Conservation (phyloP, 2,329 filamentous ascomycete genomes). For the Leptographium procerum region DNA sequence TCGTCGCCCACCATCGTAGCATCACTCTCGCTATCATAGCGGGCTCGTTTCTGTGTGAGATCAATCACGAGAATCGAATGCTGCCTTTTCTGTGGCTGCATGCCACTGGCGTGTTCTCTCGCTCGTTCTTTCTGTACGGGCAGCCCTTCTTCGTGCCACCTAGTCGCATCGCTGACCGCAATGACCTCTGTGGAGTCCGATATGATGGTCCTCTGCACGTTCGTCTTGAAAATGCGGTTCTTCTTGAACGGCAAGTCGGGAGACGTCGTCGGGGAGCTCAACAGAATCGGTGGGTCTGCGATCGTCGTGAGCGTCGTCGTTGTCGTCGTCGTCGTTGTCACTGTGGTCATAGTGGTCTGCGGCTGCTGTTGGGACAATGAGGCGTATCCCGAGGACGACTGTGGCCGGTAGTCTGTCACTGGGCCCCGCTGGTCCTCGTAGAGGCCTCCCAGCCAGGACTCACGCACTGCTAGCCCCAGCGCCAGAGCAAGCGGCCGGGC, state of each 20-base stretch:
- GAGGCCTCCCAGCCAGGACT: conserved; percentile 38
- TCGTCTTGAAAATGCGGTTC: conserved; percentile 7
- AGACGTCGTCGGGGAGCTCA: neutral
- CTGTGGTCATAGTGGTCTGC: neutral
- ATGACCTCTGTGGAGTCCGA: neutral
- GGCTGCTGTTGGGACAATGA: neutral
- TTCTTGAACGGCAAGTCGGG: neutral
- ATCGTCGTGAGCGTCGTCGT: neutral
- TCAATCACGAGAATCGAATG: neutral
- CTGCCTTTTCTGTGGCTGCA: neutral
- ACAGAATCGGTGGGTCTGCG: neutral
- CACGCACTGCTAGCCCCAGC: conserved; percentile 50
- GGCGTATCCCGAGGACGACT: neutral
- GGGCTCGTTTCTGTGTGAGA: neutral
- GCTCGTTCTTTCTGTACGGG: too few species aligned
- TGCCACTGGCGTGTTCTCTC: too few species aligned
- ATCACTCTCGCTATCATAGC: neutral
- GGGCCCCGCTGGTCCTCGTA: conserved; percentile 14
- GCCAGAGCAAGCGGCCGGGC: conserved; percentile 56
- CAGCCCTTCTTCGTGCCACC: neutral
- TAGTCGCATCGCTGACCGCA: neutral
- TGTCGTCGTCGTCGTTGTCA: neutral
- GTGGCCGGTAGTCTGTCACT: neutral
- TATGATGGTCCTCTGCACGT: neutral
- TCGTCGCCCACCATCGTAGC: neutral